Base-by-base conservation (phyloP, 2,329 filamentous ascomycete species). In the Epichloe aotearoae region DNA sequence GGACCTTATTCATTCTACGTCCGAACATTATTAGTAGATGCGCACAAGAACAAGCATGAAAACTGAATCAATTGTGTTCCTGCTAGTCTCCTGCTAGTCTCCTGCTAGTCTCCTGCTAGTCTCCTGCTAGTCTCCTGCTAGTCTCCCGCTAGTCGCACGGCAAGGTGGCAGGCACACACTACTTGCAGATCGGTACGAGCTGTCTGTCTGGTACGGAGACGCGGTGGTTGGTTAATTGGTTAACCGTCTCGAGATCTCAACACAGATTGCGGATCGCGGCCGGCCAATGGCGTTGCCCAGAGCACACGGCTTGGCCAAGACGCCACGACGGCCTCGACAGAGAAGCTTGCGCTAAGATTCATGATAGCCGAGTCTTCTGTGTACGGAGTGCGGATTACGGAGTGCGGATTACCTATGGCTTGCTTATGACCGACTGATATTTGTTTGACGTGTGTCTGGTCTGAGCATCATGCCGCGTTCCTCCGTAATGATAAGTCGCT, bases 281-380 rank as follows among this genome's bases (percentile, higher is more conserved):
- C 19, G 36, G 38, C 46, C 46, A 49, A 49, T 49, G 11, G 38
- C 23, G 38, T 49, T 49, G 46, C 46, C 46, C 23, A 20, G 23
- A 23, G 15, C 26, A 15, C 38, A 41, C 12, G 46, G 36, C 7
- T 26, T 26, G 23, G 23, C 20, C 37, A 33, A 33, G 38, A 47
- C 46, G 46, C 46, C 46, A 48, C 46, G 46, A 33, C 46, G 19
- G 7, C 26, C 26, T 30, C 26, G 26, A 30, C 7, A 30, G 26
- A 30, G 26, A 30, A 10, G 26, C 26, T 30, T 10, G 26, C 7
- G 26, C 26, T 0, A 8, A 10, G 3, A 30, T 7, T 30, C 3
- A 10, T 30, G 26, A 8, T 10, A 3, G 2, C 26, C 26, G 26
- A 30, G 26, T 30, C 26, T 30, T 30, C 26, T 30, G 7, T 10